Conservation (phyloP, 106 monocot species). For the Platanthera guangdongensis region DNA sequence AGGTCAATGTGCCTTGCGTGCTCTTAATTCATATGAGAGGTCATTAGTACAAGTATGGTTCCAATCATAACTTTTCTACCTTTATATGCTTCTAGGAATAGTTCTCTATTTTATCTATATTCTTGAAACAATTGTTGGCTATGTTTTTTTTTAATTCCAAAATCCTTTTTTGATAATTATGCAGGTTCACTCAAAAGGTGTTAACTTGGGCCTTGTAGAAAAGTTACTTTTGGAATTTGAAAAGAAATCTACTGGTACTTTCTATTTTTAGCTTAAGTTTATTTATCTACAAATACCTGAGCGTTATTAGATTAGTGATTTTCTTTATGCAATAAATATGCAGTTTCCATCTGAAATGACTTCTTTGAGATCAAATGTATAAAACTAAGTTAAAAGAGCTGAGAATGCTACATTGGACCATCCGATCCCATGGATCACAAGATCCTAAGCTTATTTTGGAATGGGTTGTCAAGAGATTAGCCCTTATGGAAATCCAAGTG, state of each 20-base stretch:
- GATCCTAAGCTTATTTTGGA: too few relatives aligned
- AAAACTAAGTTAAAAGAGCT: neutral
- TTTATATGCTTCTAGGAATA: neutral
- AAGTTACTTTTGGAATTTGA: conserved; percentile 38
- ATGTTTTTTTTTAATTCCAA: neutral
- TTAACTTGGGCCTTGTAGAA: conserved; percentile 56
- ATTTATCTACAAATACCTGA: neutral
- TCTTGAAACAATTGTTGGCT: neutral
- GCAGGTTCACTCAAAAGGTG: conserved; percentile 86
- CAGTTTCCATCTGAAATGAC: neutral
- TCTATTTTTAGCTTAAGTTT: neutral
- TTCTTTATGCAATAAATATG: neutral
- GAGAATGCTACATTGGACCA: too few relatives aligned
- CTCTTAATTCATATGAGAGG: conserved; percentile 51
- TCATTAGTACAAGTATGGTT: conserved; percentile 57
- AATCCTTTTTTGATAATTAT: conserved; percentile 9
- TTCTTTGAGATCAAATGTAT: neutral
- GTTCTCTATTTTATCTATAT: neutral
- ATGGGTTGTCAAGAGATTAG: too few relatives aligned
- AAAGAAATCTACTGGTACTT: conserved; percentile 32
- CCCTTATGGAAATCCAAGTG: too few relatives aligned
- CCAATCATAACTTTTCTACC: neutral
- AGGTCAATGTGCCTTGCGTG: conserved; percentile 50
- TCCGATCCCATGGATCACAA: too few relatives aligned
- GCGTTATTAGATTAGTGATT: neutral